Evolutionary conservation across 1,139 yeast genomes (phyloP), one percentile per base, ranked within the genome.

Genomic region (Pichia kudriavzevii): DNA sequence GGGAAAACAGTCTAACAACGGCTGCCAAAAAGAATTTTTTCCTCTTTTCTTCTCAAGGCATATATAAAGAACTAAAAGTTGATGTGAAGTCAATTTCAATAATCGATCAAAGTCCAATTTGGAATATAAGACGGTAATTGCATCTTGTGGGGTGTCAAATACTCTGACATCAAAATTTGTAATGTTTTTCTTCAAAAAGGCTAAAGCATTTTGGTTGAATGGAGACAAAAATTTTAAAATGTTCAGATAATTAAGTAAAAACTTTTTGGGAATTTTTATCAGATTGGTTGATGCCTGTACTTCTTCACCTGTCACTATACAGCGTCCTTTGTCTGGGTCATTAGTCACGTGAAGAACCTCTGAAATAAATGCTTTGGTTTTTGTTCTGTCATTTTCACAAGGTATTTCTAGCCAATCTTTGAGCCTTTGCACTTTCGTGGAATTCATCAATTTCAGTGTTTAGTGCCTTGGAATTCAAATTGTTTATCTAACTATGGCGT

Each of bases 1-100:
- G 0, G 91, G 88, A 33, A 79, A 63, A 50, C 73, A 67, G 27
- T 69, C 64, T 22, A 79, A 55, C 45, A 79, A 79, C 0, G 84
- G 85, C 32, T 57, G 49, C 88, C 88, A 80, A 50, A 66, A 77
- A 1, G 84, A 75, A 4, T 43, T 35, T 0, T 33, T 26, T 0
- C 44, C 45, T 29, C 76, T 48, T 17, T 52, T 49, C 36, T 53
- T 53, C 47, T 77, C 84, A 12, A 72, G 58, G 9, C 68, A 52
- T 10, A 78, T 46, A 48, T 63, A 78, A 23, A 75, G 42, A 0
- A 69, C 53, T 7, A 76, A 42, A 25, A 76, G 48, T 50, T 70
- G 79, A 47, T 69, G 69, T 9, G 75, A 66, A 8, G 68, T 53
- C 28, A 71, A 47, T 8, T 48, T 48, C 3, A 59, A 39, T 14